These are phyloP conservation scores for Antrodiella citrinella DNA, from an alignment of 768 basidiomycete genomes.

Conservation along the genomic window DNA sequence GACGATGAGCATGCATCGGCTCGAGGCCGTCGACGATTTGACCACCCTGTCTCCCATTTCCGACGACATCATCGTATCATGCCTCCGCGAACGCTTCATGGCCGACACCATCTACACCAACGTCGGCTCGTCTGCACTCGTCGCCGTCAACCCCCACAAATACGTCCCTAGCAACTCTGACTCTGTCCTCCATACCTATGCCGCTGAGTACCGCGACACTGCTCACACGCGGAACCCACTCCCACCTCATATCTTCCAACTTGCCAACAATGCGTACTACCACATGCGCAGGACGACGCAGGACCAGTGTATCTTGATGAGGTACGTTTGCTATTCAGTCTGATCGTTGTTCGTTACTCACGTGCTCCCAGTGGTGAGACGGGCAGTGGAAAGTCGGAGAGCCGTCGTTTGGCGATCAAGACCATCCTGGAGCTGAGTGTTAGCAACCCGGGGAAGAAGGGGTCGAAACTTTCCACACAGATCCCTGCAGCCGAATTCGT, in stretches of 20 bases:
- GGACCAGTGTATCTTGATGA: conserved; percentile 86
- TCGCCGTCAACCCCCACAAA: conserved; percentile 92
- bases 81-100: conserved; percentile 83
- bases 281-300: conserved; percentile 92
- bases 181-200: conserved; percentile 77
- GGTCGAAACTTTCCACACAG: conserved; percentile 77
- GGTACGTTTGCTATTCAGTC: conserved; percentile 42
- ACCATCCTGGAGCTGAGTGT: conserved; percentile 86
- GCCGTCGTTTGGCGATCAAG: conserved; percentile 84
- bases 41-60: conserved; percentile 55
- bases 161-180: conserved; percentile 81
- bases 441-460: conserved; percentile 86
- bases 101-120: conserved; percentile 73
- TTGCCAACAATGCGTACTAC: conserved; percentile 88
- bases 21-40: conserved; percentile 70
- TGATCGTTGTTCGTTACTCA: background rate
- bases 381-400: conserved; percentile 91
- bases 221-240: conserved; percentile 48
- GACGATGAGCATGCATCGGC: conserved; percentile 46
- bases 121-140: conserved; percentile 62
- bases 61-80: conserved; percentile 80
- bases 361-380: conserved; percentile 68
- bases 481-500: conserved; percentile 93
- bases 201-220: conserved; percentile 76
- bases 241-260: conserved; percentile 87